phyloP scores from a whole-genome alignment of 805 yeast genomes.

The Metschnikowia proteae region DNA sequence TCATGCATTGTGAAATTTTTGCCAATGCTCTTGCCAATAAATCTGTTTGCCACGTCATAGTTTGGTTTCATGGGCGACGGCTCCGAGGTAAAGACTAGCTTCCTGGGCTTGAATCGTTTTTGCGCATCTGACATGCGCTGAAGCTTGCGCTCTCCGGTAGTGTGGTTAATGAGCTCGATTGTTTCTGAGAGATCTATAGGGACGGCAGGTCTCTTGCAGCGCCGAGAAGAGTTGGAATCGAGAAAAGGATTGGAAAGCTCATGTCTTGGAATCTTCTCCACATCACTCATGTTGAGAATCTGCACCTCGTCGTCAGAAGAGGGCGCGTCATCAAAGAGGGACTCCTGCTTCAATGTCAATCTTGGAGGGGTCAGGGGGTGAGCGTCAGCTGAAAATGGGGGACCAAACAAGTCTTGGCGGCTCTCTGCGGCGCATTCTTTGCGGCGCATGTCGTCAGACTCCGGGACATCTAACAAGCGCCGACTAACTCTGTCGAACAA shows the following conservation, averaged over 20 bases:
- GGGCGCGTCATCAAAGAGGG: constrained; percentile 9
- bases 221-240: neutral
- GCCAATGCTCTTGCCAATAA: constrained; percentile 16
- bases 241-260: constrained; percentile 15
- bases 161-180: constrained; percentile 14
- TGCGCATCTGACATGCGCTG: constrained; percentile 13
- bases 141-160: constrained; percentile 14
- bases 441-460: neutral
- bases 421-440: too few relatives aligned
- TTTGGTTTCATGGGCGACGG: constrained; percentile 8
- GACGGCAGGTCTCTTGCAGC: neutral
- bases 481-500: neutral
- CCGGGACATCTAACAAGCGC: neutral
- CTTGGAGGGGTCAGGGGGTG: constrained; percentile 6
- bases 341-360: constrained; percentile 11
- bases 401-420: too few relatives aligned
- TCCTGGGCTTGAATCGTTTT: constrained; percentile 14
- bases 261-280: constrained; percentile 12
- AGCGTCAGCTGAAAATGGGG: too few relatives aligned
- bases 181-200: constrained; percentile 13
- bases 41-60: constrained; percentile 15
- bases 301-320: constrained; percentile 7
- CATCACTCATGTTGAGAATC: constrained; percentile 3
- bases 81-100: constrained; percentile 17
- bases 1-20: constrained; percentile 15